These are phyloP conservation scores for Mucor saturninus DNA, from an alignment of 371 early-diverging fungal genomes.

Conservation along the genomic window DNA sequence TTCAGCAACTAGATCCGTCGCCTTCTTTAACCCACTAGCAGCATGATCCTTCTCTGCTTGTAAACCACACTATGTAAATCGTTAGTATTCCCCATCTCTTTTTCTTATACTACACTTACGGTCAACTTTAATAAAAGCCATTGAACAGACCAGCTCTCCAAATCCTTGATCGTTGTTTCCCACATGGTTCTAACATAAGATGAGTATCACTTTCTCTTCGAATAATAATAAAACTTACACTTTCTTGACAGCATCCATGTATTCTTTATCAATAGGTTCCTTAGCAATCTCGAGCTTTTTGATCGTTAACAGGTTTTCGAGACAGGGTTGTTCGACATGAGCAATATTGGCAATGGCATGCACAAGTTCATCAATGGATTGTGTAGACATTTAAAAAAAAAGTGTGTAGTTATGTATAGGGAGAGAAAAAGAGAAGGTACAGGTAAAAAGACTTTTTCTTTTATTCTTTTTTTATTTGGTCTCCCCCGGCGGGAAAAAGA, in stretches of 20 bases:
- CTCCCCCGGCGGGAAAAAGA: no score
- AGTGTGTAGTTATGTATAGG: no score
- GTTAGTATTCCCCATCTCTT: neutral
- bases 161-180: slow-evolving; percentile 31
- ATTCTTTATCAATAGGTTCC: slow-evolving; percentile 39
- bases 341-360: slow-evolving; percentile 47
- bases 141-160: slow-evolving; percentile 45
- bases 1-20: slow-evolving; percentile 32
- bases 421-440: no score
- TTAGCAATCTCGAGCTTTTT: slow-evolving; percentile 35
- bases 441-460: no score
- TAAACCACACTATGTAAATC: slow-evolving; percentile 38
- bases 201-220: neutral
- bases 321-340: slow-evolving; percentile 45
- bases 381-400: slow-evolving; percentile 10
- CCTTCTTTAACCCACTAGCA: slow-evolving; percentile 32
- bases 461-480: no score
- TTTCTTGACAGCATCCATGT: slow-evolving; percentile 42
- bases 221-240: slow-evolving; percentile 32
- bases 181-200: slow-evolving; percentile 31
- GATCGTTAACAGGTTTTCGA: slow-evolving; percentile 29
- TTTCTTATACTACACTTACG: slow-evolving; percentile 27
- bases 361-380: slow-evolving; percentile 35
- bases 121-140: slow-evolving; percentile 43
- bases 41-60: slow-evolving; percentile 33